Evolutionary conservation across 495 filamentous ascomycete species (phyloP).

Genomic region (Aspergillus coremiiformis): DNA sequence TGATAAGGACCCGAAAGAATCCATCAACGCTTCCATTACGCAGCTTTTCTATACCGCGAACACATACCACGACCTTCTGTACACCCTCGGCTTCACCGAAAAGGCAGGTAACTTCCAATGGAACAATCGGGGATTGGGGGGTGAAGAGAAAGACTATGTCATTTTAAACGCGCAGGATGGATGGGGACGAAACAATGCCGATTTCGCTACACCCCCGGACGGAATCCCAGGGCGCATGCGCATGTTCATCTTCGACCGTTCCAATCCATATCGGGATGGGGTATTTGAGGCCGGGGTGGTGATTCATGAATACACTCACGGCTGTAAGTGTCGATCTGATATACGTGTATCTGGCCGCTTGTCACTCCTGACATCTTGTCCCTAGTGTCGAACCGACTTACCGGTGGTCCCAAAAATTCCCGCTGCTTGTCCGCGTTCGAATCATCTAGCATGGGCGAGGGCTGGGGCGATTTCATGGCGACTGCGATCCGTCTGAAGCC

Average conservation of each 20-base stretch:
- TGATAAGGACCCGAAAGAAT: background rate
- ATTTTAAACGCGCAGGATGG: slow-evolving; percentile 49
- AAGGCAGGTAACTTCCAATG: slow-evolving; percentile 47
- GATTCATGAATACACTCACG: slow-evolving; percentile 41
- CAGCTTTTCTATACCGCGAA: slow-evolving; percentile 51
- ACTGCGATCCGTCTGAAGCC: slow-evolving; percentile 44
- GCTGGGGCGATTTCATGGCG: slow-evolving; percentile 48
- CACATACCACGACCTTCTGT: slow-evolving; percentile 46
- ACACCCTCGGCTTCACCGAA: slow-evolving; percentile 47
- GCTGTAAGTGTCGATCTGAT: slow-evolving; percentile 7
- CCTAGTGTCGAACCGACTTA: slow-evolving; percentile 41
- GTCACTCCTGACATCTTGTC: too few relatives aligned
- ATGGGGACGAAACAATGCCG: slow-evolving; percentile 43
- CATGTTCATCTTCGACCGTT: slow-evolving; percentile 18
- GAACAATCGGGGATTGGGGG: slow-evolving; percentile 43
- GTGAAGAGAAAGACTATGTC: slow-evolving; percentile 41
- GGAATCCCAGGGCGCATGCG: slow-evolving; percentile 42
- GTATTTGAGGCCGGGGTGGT: slow-evolving; percentile 41
- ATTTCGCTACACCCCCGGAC: slow-evolving; percentile 45
- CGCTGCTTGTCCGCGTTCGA: slow-evolving; percentile 40
- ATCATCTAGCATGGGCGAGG: slow-evolving; percentile 47
- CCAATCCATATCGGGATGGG: slow-evolving; percentile 35
- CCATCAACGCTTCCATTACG: slow-evolving; percentile 16
- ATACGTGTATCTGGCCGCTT: too few relatives aligned
- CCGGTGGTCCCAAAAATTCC: slow-evolving; percentile 44